These are phyloP conservation scores for Dryas drummondii DNA, from an alignment of 306 rosid species.

Conservation along the genomic window DNA sequence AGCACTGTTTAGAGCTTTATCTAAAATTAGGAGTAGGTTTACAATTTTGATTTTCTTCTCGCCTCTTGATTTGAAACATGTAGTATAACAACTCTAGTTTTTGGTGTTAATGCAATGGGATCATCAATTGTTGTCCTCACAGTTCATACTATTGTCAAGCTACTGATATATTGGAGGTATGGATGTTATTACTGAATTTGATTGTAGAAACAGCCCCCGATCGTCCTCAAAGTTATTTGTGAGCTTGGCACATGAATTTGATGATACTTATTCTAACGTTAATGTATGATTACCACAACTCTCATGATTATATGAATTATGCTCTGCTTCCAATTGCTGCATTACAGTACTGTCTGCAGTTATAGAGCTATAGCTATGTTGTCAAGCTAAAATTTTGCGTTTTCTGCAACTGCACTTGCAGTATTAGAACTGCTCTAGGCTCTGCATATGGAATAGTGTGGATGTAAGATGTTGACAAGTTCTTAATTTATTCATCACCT, in stretches of 20 bases:
- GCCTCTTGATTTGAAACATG: not conserved
- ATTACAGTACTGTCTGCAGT: not conserved
- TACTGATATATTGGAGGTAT: not conserved
- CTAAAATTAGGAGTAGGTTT: constrained; percentile 1
- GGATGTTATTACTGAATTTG: not conserved
- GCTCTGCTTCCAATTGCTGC: not conserved
- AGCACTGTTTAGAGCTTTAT: constrained; percentile 7
- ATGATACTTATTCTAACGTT: not conserved
- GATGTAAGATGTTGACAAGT: too few relatives aligned
- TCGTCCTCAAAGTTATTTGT: not conserved
- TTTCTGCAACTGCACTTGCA: too few relatives aligned
- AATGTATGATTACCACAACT: not conserved
- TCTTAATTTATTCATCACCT: not conserved
- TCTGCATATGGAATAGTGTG: too few relatives aligned
- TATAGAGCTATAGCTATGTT: too few relatives aligned
- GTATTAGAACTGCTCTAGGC: too few relatives aligned
- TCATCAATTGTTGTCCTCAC: not conserved
- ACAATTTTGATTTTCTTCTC: not conserved
- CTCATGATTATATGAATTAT: not conserved
- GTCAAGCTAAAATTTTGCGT: too few relatives aligned
- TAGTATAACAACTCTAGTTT: not conserved
- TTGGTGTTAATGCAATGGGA: not conserved
- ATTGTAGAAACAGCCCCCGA: not conserved
- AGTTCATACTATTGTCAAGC: not conserved
- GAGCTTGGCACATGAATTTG: not conserved